Conservation (phyloP, 1,139 yeast species). For the Debaryomycetaceae sp. region DNA sequence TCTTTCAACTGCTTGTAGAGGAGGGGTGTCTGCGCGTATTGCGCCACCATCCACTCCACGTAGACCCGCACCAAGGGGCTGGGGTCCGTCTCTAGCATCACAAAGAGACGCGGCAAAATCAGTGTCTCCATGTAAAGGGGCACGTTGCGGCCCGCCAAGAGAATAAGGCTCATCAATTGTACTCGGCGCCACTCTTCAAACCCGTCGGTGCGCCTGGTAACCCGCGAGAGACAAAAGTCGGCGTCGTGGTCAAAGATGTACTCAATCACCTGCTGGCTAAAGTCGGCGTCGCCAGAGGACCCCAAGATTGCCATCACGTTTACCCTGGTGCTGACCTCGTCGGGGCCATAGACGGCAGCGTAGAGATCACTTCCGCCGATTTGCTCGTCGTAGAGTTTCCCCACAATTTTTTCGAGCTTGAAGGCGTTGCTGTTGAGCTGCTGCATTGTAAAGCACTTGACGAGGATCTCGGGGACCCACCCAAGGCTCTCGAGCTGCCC, state of each 20-base stretch:
- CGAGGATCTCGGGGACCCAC: constrained; percentile 57
- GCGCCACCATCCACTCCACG: constrained; percentile 72
- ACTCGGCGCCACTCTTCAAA: constrained; percentile 65
- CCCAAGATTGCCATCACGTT: constrained; percentile 44
- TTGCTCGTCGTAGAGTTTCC: constrained; percentile 41
- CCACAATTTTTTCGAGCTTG: constrained; percentile 56
- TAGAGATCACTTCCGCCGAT: constrained; percentile 39
- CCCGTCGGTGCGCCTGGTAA: constrained; percentile 58
- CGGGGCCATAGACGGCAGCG: constrained; percentile 49
- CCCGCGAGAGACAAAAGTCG: constrained; percentile 40
- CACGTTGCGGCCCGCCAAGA: constrained; percentile 29
- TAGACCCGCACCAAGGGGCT: constrained; percentile 74
- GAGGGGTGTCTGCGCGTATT: constrained; percentile 25
- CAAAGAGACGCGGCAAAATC: no score
- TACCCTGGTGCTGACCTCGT: constrained; percentile 55
- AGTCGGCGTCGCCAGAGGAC: constrained; percentile 23
- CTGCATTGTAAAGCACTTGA: constrained; percentile 39
- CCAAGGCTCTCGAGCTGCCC: constrained; percentile 23
- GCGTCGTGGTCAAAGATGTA: constrained; percentile 38
- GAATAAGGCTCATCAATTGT: constrained; percentile 50
- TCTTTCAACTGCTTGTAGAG: constrained; percentile 18
- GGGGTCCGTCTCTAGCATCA: constrained; percentile 46
- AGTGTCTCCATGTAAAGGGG: constrained; percentile 13
- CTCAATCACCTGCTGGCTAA: constrained; percentile 38
- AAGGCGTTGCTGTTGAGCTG: constrained; percentile 59